Percentiles rank a stretch among this genome's conserved stretches.
Conservation (phyloP, 352 stramenopile genomes). For the Thraustochytrium striatum region DNA sequence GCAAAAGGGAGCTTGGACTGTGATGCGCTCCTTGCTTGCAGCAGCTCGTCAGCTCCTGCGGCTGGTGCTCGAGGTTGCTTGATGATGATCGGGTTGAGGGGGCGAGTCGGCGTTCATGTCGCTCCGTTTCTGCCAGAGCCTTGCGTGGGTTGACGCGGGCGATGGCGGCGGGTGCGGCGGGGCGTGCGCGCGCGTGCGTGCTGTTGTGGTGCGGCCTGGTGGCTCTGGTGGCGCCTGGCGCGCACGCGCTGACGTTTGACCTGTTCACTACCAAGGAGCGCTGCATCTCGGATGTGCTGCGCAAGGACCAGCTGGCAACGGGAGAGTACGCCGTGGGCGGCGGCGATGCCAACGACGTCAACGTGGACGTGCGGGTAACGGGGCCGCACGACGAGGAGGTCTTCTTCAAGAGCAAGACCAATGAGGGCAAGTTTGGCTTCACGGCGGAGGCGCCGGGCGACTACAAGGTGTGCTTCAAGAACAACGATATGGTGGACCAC, state of each 20-base stretch:
- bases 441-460: constrained; percentile 13
- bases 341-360: constrained; percentile 4
- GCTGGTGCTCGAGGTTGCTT: not conserved
- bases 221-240: not conserved
- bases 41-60: not conserved
- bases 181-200: not conserved
- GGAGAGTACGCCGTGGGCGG: constrained; percentile 7
- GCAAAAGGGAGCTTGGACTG: not conserved
- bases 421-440: constrained; percentile 26
- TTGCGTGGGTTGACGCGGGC: too few species aligned
- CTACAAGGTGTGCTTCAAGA: not conserved
- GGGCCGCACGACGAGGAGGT: constrained; percentile 17
- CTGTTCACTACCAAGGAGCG: not conserved
- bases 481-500: constrained; percentile 31
- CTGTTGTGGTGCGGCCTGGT: not conserved
- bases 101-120: too few species aligned
- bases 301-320: constrained; percentile 41
- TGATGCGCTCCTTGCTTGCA: too few species aligned
- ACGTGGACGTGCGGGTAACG: constrained; percentile 20
- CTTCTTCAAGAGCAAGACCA: constrained; percentile 27
- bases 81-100: not conserved
- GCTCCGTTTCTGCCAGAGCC: too few species aligned
- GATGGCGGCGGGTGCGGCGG: not conserved
- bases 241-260: constrained; percentile 10
- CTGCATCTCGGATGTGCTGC: constrained; percentile 33